A percentile compares a stretch with the other conserved stretches of the same genome.
Evolutionary conservation across 345 rosid species (phyloP).

Genomic region (Moricandia arvensis): DNA sequence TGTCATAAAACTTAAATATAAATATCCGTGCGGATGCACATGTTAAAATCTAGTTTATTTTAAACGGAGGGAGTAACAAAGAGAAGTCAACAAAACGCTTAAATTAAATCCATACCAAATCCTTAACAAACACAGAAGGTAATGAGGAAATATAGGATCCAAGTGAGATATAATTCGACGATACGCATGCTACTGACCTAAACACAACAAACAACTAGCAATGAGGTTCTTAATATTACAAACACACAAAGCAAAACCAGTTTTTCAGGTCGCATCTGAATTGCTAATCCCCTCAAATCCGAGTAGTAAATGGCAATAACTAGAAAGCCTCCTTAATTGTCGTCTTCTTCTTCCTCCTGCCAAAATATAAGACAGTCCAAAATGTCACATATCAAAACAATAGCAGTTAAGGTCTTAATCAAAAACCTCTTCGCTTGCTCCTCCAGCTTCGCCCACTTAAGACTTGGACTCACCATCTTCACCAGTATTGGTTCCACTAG

Average conservation of each 20-base stretch:
- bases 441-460: conserved; percentile 64
- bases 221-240: conserved; percentile 22
- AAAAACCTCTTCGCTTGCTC: conserved; percentile 54
- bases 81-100: neutral
- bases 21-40: too few relatives aligned
- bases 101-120: neutral
- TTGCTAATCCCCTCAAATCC: conserved; percentile 26
- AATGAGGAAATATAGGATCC: neutral
- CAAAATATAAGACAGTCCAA: neutral
- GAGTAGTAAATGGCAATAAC: conserved; percentile 32
- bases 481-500: conserved; percentile 48
- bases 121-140: neutral
- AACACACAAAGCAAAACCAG: conserved; percentile 27
- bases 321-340: conserved; percentile 33
- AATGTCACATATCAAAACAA: neutral
- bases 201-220: conserved; percentile 11
- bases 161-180: conserved; percentile 7
- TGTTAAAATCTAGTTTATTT: too few relatives aligned
- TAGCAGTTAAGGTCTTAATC: neutral
- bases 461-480: conserved; percentile 78
- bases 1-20: too few relatives aligned
- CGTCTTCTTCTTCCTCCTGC: conserved; percentile 70
- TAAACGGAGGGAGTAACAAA: neutral
- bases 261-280: conserved; percentile 16
- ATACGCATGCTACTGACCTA: conserved; percentile 18